Percentiles rank a stretch among this genome's conserved stretches.
Evolutionary conservation across 2,329 filamentous ascomycete genomes (phyloP).

Genomic region (Fusarium anthophilum): DNA sequence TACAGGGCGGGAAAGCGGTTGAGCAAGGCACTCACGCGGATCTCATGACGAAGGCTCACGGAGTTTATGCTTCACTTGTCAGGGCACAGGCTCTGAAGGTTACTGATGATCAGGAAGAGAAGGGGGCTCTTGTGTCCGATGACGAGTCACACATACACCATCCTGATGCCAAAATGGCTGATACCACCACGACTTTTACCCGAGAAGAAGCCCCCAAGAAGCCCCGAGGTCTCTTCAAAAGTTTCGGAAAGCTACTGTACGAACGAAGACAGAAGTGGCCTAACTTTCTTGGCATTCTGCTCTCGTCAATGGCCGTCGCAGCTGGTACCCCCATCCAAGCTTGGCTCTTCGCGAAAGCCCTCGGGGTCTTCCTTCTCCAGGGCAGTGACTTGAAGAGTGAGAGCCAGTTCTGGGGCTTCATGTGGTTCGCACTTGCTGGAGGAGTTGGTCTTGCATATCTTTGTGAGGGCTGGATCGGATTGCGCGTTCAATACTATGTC

Average conservation of each 20-base stretch:
- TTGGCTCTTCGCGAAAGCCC: conserved; percentile 44
- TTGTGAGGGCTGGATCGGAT: conserved; percentile 33
- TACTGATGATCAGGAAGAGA: background rate
- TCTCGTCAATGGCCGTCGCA: conserved; percentile 41
- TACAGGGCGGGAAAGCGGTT: conserved; percentile 66
- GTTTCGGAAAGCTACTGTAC: conserved; percentile 34
- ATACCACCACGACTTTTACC: fast-evolving
- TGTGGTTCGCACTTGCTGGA: conserved; percentile 45
- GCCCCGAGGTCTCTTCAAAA: background rate
- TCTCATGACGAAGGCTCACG: conserved; percentile 59
- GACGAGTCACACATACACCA: background rate
- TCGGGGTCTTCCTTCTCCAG: conserved; percentile 39
- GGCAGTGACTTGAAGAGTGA: conserved; percentile 42
- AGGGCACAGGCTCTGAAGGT: conserved; percentile 33
- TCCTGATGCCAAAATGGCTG: background rate
- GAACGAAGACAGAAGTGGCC: conserved; percentile 39
- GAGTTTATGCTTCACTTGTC: conserved; percentile 39
- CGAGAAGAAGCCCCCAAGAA: background rate
- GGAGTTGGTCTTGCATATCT: conserved; percentile 44
- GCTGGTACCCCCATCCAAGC: conserved; percentile 43
- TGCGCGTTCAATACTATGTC: conserved; percentile 21
- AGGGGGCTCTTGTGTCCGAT: background rate
- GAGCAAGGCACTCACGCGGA: conserved; percentile 71
- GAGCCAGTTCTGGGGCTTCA: conserved; percentile 44
- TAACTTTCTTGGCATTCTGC: conserved; percentile 34